A percentile compares a stretch with the other conserved stretches of the same genome.
Evolutionary conservation across 306 rosid genomes (phyloP).

Genomic region (Biancaea sappan): DNA sequence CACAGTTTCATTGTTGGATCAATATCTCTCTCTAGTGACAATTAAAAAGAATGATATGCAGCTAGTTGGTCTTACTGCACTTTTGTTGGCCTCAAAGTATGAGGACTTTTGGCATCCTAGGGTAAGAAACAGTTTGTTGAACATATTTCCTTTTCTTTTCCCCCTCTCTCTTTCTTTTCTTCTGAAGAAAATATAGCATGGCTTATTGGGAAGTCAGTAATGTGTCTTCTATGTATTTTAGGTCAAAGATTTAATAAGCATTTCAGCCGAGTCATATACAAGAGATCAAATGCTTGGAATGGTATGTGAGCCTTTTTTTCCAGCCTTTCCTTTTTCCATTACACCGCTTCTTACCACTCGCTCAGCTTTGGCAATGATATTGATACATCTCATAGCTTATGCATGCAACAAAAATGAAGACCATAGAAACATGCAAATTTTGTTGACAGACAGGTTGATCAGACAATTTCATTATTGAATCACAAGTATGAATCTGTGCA

Average conservation of each 20-base stretch:
- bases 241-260: slow-evolving; percentile 80
- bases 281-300: slow-evolving; percentile 42
- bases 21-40: slow-evolving; percentile 72
- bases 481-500: slow-evolving; percentile 4
- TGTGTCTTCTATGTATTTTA: slow-evolving; percentile 38
- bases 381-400: neutral
- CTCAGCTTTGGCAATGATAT: neutral
- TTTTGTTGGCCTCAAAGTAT: slow-evolving; percentile 85
- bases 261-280: slow-evolving; percentile 82
- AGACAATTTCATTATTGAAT: neutral
- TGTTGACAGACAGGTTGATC: neutral
- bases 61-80: slow-evolving; percentile 91
- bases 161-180: too few species aligned
- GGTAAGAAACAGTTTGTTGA: slow-evolving; percentile 44
- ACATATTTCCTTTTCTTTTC: too few species aligned
- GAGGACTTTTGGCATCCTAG: slow-evolving; percentile 98
- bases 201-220: slow-evolving; percentile 17
- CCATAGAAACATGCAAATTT: neutral
- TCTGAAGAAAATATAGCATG: slow-evolving; percentile 11
- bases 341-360: neutral
- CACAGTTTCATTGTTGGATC: slow-evolving; percentile 72
- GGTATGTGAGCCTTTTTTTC: slow-evolving; percentile 44
- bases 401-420: neutral
- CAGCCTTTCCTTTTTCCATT: neutral
- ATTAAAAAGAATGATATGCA: slow-evolving; percentile 73